Conservation (phyloP, 2,329 filamentous ascomycete species). For the Berkeleyomyces basicola region DNA sequence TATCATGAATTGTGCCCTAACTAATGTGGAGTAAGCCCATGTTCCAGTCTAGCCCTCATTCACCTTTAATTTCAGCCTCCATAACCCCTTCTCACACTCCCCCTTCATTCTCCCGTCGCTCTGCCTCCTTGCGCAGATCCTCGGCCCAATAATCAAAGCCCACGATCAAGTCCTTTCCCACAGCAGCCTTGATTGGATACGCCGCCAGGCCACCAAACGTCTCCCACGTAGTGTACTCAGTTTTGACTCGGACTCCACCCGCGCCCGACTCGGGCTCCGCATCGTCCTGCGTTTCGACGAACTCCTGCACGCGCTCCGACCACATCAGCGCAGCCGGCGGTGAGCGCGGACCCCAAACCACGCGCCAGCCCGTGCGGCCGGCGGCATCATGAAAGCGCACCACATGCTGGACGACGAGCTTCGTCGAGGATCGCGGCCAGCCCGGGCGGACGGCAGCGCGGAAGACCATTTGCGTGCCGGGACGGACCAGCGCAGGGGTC, state of each 20-base stretch:
- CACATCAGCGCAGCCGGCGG: slow-evolving; percentile 19
- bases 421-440: not conserved
- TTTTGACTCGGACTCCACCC: slow-evolving; percentile 15
- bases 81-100: not conserved
- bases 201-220: slow-evolving; percentile 28
- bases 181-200: slow-evolving; percentile 20
- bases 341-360: slow-evolving; percentile 24
- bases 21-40: too few species aligned
- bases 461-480: not conserved
- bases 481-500: not conserved
- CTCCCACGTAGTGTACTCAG: slow-evolving; percentile 28
- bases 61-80: too few species aligned
- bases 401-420: slow-evolving; percentile 14
- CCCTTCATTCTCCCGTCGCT: not conserved
- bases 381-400: slow-evolving; percentile 20
- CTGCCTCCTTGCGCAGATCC: slow-evolving; percentile 21
- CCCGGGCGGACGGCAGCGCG: not conserved
- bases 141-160: slow-evolving; percentile 25
- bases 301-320: slow-evolving; percentile 28
- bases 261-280: slow-evolving; percentile 10
- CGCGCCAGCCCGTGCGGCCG: slow-evolving; percentile 22
- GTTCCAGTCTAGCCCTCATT: too few species aligned
- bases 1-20: too few species aligned
- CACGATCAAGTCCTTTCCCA: slow-evolving; percentile 20
- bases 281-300: slow-evolving; percentile 17